Conservation (phyloP, 768 basidiomycete genomes). For the Mycena galericulata region DNA sequence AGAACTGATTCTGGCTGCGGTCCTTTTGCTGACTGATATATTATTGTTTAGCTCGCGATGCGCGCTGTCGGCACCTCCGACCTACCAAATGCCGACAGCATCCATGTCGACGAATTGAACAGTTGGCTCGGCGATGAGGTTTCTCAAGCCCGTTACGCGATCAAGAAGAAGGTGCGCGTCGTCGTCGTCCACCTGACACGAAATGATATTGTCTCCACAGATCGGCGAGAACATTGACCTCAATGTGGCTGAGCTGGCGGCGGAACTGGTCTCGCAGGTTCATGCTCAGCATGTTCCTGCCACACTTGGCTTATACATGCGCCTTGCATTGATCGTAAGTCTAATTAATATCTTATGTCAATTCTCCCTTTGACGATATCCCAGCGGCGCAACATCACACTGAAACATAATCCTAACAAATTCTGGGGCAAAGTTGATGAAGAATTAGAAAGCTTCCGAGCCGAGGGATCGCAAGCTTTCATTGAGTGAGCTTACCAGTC, state of each 20-base stretch:
- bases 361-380: neutral
- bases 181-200: neutral
- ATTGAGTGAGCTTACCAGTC: slow-evolving; percentile 1
- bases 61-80: slow-evolving; percentile 3
- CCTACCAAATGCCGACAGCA: slow-evolving; percentile 1
- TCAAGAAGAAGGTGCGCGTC: slow-evolving; percentile 8
- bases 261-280: neutral
- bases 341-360: neutral
- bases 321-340: slow-evolving; percentile 16
- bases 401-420: neutral
- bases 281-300: slow-evolving; percentile 10
- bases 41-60: slow-evolving; percentile 15
- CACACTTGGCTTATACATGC: slow-evolving; percentile 16
- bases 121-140: slow-evolving; percentile 6
- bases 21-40: neutral
- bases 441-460: slow-evolving; percentile 7
- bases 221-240: neutral
- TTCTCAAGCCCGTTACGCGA: slow-evolving; percentile 14
- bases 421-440: slow-evolving; percentile 17
- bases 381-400: slow-evolving; percentile 2
- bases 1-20: neutral
- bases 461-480: neutral
- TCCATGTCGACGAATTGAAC: slow-evolving; percentile 4
- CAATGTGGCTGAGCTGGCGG: slow-evolving; percentile 2
- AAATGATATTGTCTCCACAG: neutral